A percentile compares a stretch with the other conserved stretches of the same genome.
phyloP scores from a whole-genome alignment of 2,329 filamentous ascomycete genomes.

The Leptosphaerulina australis region DNA sequence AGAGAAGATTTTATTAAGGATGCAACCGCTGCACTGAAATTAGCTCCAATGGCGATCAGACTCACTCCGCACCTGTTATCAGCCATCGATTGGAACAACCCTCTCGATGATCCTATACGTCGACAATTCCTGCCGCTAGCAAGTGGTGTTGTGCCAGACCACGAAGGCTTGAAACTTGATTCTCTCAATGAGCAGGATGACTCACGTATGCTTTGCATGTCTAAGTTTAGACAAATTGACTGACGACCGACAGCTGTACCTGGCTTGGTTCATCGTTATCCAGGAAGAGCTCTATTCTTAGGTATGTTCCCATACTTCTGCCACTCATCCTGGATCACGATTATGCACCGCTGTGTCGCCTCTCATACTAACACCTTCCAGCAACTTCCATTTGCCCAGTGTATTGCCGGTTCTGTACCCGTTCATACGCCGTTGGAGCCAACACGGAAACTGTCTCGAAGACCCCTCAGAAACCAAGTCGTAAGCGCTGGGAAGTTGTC shows the following conservation, averaged over 20 bases:
- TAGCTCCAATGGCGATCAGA: slow-evolving; percentile 65
- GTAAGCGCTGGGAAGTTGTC: slow-evolving; percentile 63
- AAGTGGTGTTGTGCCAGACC: slow-evolving; percentile 60
- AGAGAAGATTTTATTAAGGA: slow-evolving; percentile 62
- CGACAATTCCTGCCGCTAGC: slow-evolving; percentile 65
- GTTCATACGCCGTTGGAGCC: slow-evolving; percentile 64
- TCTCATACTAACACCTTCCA: slow-evolving; percentile 1
- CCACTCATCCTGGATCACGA: background rate
- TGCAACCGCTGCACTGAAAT: slow-evolving; percentile 58
- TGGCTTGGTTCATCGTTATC: slow-evolving; percentile 68
- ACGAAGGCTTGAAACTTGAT: slow-evolving; percentile 61
- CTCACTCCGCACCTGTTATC: slow-evolving; percentile 67
- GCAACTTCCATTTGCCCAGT: slow-evolving; percentile 66
- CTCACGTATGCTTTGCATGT: slow-evolving; percentile 46
- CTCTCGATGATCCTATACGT: slow-evolving; percentile 64
- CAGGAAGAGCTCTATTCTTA: slow-evolving; percentile 66
- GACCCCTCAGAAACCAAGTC: slow-evolving; percentile 40
- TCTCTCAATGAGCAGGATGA: slow-evolving; percentile 64
- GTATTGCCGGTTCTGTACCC: slow-evolving; percentile 68
- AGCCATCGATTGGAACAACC: slow-evolving; percentile 64
- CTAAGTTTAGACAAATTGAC: background rate
- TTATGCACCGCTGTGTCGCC: too few relatives aligned
- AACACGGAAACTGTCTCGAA: slow-evolving; percentile 59
- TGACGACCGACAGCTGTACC: slow-evolving; percentile 50
- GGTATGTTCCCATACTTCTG: slow-evolving; percentile 50